phyloP scores from a whole-genome alignment of 768 basidiomycete species.

The Favolaschia claudopus region DNA sequence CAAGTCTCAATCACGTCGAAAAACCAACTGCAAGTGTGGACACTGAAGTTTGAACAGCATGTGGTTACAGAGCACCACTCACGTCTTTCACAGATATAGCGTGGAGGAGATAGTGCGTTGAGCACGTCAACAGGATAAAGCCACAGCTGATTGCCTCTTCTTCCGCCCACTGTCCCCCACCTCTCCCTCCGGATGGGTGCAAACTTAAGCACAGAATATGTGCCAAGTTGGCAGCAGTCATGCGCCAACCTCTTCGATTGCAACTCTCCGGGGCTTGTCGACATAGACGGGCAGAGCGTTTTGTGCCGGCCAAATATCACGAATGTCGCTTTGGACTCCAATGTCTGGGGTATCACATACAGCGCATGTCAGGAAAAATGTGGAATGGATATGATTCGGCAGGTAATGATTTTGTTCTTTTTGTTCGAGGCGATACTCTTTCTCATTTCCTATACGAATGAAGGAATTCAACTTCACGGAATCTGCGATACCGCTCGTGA shows the following conservation, averaged over 20 bases:
- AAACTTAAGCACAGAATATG: conserved; percentile 1
- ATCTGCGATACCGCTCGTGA: conserved; percentile 17
- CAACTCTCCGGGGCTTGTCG: conserved; percentile 14
- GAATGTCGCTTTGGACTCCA: neutral
- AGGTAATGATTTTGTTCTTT: neutral
- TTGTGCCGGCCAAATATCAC: neutral
- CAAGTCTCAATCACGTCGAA: too few relatives aligned
- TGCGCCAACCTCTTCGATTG: conserved; percentile 9
- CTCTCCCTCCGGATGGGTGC: too few relatives aligned
- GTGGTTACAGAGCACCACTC: too few relatives aligned
- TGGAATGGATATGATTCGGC: conserved; percentile 3
- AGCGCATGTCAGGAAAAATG: conserved; percentile 11
- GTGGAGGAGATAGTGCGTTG: too few relatives aligned
- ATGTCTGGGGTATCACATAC: conserved; percentile 17
- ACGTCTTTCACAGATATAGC: too few relatives aligned
- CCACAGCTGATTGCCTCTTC: too few relatives aligned
- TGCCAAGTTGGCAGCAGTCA: conserved; percentile 6
- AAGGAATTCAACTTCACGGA: conserved; percentile 1
- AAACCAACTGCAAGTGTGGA: too few relatives aligned
- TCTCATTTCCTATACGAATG: neutral
- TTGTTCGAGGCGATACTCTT: too few relatives aligned
- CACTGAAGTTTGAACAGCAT: too few relatives aligned
- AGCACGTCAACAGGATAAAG: too few relatives aligned
- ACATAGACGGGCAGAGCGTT: neutral
- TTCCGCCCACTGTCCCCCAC: too few relatives aligned